phyloP scores from a whole-genome alignment of 1,284 basidiomycete species.

The Fistulinella staudtii region DNA sequence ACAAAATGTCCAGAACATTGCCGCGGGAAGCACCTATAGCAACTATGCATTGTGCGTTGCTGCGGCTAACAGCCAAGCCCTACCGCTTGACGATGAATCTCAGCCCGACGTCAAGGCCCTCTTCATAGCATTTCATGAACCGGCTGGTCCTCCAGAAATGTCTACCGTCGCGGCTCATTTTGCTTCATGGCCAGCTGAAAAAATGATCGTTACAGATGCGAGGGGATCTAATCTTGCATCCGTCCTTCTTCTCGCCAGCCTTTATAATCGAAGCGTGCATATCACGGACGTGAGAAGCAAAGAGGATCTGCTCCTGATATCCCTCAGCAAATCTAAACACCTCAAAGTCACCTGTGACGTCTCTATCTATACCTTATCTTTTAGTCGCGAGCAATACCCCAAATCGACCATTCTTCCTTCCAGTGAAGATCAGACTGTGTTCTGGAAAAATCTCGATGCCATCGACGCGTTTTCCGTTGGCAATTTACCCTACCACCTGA shows the following conservation, averaged over 20 bases:
- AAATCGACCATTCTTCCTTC: conserved; percentile 69
- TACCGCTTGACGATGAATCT: conserved; percentile 68
- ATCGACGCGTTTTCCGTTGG: conserved; percentile 95
- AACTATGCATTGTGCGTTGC: conserved; percentile 84
- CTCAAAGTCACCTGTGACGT: conserved; percentile 97
- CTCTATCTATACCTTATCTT: conserved; percentile 91
- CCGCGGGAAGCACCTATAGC: conserved; percentile 66
- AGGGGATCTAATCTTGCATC: conserved; percentile 92
- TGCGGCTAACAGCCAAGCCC: conserved; percentile 68
- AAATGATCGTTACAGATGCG: conserved; percentile 92
- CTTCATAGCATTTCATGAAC: conserved; percentile 77
- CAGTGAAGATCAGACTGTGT: conserved; percentile 72
- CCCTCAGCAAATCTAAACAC: conserved; percentile 91
- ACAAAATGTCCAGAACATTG: conserved; percentile 64
- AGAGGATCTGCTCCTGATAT: conserved; percentile 90
- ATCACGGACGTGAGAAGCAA: conserved; percentile 88
- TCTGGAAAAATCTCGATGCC: conserved; percentile 84
- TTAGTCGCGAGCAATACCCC: conserved; percentile 74
- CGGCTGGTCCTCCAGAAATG: conserved; percentile 44
- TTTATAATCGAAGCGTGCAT: conserved; percentile 89
- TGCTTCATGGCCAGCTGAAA: conserved; percentile 86
- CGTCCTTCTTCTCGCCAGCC: conserved; percentile 86
- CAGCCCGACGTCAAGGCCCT: conserved; percentile 78
- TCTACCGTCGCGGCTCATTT: conserved; percentile 83
- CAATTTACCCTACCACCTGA: conserved; percentile 76